A percentile compares a stretch with the other conserved stretches of the same genome.
Evolutionary conservation across 371 early-diverging fungal species (phyloP).

Genomic region (Zychaea mexicana): DNA sequence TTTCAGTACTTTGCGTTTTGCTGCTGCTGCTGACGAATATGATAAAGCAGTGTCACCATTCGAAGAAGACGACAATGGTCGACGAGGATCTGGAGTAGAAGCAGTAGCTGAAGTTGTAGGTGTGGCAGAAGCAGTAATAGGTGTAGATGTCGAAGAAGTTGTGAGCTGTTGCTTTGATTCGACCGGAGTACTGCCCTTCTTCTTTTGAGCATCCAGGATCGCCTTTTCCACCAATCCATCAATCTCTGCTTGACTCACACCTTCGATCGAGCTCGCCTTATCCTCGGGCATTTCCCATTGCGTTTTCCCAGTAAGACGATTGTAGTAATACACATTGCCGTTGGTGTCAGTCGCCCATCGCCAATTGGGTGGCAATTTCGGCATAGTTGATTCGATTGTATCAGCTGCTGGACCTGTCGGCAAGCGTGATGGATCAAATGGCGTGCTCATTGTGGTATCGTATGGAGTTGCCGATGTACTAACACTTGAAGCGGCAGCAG

Average conservation of each 20-base stretch:
- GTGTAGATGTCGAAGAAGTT: neutral
- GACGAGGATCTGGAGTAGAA: neutral
- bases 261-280: conserved; percentile 32
- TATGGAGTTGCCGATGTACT: neutral
- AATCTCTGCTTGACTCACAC: conserved; percentile 26
- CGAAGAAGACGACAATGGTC: neutral
- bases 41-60: conserved; percentile 7
- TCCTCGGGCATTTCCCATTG: conserved; percentile 50
- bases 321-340: conserved; percentile 44
- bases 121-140: neutral
- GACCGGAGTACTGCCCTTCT: conserved; percentile 14
- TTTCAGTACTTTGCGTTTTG: conserved; percentile 14
- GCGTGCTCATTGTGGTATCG: neutral
- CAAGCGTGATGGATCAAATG: neutral
- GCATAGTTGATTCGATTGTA: neutral
- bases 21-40: conserved; percentile 3
- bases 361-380: conserved; percentile 40
- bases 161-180: neutral
- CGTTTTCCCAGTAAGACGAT: conserved; percentile 35
- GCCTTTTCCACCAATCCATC: conserved; percentile 32
- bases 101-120: too few relatives aligned
- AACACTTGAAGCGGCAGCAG: neutral
- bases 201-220: conserved; percentile 19
- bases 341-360: conserved; percentile 32
- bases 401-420: conserved; percentile 1